Conservation (phyloP, 805 yeast species). For the Saturnispora serradocipensis region DNA sequence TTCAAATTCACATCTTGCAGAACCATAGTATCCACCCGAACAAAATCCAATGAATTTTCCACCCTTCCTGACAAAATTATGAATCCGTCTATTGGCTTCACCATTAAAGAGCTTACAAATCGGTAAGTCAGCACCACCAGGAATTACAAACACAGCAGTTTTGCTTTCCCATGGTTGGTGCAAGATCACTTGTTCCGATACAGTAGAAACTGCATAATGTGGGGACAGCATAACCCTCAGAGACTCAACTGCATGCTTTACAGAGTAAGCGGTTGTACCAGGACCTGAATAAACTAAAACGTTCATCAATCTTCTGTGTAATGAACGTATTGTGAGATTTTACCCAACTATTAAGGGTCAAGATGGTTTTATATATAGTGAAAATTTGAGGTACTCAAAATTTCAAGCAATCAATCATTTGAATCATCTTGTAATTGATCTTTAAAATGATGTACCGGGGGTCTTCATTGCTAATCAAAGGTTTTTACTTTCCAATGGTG, state of each 20-base stretch:
- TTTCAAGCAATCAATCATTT: not conserved
- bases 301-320: slow-evolving; percentile 39
- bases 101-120: slow-evolving; percentile 68
- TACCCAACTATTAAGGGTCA: not conserved
- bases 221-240: slow-evolving; percentile 72
- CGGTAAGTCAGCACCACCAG: slow-evolving; percentile 97
- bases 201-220: slow-evolving; percentile 73
- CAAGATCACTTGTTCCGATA: slow-evolving; percentile 50
- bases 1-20: slow-evolving; percentile 73
- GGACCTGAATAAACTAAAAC: slow-evolving; percentile 67
- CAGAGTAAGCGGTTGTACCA: slow-evolving; percentile 83
- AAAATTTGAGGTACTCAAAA: slow-evolving; percentile 7
- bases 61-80: slow-evolving; percentile 61
- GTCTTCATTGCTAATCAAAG: not conserved
- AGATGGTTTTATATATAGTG: not conserved
- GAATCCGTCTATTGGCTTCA: slow-evolving; percentile 49
- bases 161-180: slow-evolving; percentile 85
- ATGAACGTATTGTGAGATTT: not conserved
- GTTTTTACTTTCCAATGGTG: not conserved
- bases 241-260: slow-evolving; percentile 73
- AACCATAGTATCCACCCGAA: slow-evolving; percentile 89
- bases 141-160: slow-evolving; percentile 73
- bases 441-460: not conserved
- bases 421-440: not conserved
- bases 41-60: slow-evolving; percentile 85